Evolutionary conservation across 176 grass and related monocot species (phyloP).

Genomic region (Carex myosuroides): DNA sequence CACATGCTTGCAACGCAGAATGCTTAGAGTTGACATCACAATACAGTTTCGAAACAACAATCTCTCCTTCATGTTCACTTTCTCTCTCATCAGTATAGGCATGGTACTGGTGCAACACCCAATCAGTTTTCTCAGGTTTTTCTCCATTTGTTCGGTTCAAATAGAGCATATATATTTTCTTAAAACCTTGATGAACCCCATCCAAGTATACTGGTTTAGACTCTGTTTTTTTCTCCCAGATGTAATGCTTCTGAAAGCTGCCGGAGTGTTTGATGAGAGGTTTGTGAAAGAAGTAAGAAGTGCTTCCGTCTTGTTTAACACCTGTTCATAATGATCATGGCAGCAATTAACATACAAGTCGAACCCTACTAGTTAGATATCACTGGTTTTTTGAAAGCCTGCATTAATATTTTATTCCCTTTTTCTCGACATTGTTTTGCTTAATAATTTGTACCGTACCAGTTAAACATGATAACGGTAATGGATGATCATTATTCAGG

Average conservation of each 20-base stretch:
- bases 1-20: not conserved
- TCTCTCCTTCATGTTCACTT: conserved; percentile 22
- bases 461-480: not conserved
- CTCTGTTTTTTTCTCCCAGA: conserved; percentile 45
- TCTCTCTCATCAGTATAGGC: conserved; percentile 27
- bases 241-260: conserved; percentile 27
- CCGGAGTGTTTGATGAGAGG: conserved; percentile 22
- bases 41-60: conserved; percentile 76
- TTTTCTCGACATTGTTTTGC: not conserved
- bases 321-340: conserved; percentile 30
- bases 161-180: conserved; percentile 50
- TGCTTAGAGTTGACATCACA: conserved; percentile 13
- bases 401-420: not conserved
- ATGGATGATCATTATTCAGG: not conserved
- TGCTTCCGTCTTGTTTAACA: conserved; percentile 45
- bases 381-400: conserved; percentile 4
- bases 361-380: not conserved
- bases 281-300: conserved; percentile 81
- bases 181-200: conserved; percentile 43
- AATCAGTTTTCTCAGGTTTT: conserved; percentile 34
- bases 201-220: conserved; percentile 40
- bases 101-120: conserved; percentile 64
- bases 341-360: not conserved
- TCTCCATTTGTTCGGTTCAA: conserved; percentile 9
- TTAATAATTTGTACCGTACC: not conserved